Conservation (phyloP, 176 grass and related monocot genomes). For the Metroxylon sagu region DNA sequence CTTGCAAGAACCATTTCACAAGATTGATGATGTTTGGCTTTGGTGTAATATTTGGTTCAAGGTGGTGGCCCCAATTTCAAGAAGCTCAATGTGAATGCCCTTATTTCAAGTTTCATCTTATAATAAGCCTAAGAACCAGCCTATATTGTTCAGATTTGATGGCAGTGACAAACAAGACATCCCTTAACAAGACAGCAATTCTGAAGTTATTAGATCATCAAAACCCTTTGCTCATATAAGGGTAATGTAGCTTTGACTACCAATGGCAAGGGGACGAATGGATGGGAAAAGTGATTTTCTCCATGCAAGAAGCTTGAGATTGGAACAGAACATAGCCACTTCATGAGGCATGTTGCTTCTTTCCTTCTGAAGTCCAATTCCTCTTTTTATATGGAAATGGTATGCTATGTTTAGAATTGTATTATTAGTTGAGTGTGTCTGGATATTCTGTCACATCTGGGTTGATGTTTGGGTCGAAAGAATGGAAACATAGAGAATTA, state of each 20-base stretch:
- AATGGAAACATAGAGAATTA: too few species aligned
- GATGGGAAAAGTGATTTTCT: conserved; percentile 55
- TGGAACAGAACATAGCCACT: conserved; percentile 84
- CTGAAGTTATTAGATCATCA: conserved; percentile 59
- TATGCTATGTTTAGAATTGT: too few species aligned
- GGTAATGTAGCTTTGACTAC: conserved; percentile 71
- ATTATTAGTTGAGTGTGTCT: too few species aligned
- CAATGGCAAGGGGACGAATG: conserved; percentile 62
- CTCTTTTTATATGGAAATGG: too few species aligned
- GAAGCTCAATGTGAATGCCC: conserved; percentile 73
- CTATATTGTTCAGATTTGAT: conserved; percentile 86
- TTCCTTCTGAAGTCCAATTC: not conserved
- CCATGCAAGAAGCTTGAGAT: conserved; percentile 67
- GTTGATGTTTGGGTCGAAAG: too few species aligned
- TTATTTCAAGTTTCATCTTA: conserved; percentile 41
- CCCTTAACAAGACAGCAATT: conserved; percentile 52
- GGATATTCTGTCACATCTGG: too few species aligned
- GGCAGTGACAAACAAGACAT: conserved; percentile 57
- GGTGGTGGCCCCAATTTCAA: conserved; percentile 89
- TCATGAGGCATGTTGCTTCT: conserved; percentile 49
- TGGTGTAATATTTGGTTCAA: conserved; percentile 88
- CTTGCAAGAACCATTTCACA: conserved; percentile 83
- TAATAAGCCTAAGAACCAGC: conserved; percentile 47
- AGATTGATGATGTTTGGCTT: conserved; percentile 65
- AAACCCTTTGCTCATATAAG: conserved; percentile 61